Percentiles rank a stretch among this genome's conserved stretches.
These are phyloP conservation scores for Eucalyptus virginea DNA, from an alignment of 345 rosid genomes.

Conservation along the genomic window DNA sequence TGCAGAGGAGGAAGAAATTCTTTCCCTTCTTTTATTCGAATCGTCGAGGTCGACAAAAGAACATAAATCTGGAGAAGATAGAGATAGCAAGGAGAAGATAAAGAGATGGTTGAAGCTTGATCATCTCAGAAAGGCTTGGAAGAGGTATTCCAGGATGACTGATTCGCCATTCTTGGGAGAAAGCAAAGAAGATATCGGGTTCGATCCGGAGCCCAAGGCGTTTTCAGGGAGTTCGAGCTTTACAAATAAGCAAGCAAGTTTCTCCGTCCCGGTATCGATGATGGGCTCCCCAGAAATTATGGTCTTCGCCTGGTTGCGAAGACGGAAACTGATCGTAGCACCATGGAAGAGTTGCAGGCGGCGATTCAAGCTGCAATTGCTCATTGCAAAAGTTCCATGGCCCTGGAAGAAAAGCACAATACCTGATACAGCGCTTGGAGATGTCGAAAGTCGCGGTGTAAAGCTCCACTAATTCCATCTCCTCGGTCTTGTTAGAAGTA, in stretches of 20 bases:
- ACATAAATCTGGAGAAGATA: not conserved
- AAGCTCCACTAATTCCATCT: not conserved
- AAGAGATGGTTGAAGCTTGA: not conserved
- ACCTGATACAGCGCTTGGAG: not conserved
- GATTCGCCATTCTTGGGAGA: not conserved
- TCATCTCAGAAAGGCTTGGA: not conserved
- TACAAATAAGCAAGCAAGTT: not conserved
- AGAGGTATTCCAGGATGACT: not conserved
- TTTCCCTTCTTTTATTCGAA: not conserved
- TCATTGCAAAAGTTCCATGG: slow-evolving; percentile 90
- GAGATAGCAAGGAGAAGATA: not conserved
- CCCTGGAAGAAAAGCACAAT: slow-evolving; percentile 12
- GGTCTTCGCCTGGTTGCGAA: slow-evolving; percentile 43
- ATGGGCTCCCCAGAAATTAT: slow-evolving; percentile 82
- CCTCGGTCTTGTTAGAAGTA: not conserved
- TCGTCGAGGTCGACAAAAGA: not conserved
- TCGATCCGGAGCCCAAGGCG: not conserved
- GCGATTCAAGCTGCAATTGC: slow-evolving; percentile 98
- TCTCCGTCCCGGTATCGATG: slow-evolving; percentile 86
- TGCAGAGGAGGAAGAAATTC: not conserved
- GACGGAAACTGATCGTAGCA: slow-evolving; percentile 43
- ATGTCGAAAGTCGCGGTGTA: not conserved
- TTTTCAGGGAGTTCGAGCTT: not conserved
- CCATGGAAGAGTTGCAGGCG: slow-evolving; percentile 94
- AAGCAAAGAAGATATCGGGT: not conserved